Conservation (phyloP, 768 basidiomycete genomes). For the Pleurotus cornucopiae region DNA sequence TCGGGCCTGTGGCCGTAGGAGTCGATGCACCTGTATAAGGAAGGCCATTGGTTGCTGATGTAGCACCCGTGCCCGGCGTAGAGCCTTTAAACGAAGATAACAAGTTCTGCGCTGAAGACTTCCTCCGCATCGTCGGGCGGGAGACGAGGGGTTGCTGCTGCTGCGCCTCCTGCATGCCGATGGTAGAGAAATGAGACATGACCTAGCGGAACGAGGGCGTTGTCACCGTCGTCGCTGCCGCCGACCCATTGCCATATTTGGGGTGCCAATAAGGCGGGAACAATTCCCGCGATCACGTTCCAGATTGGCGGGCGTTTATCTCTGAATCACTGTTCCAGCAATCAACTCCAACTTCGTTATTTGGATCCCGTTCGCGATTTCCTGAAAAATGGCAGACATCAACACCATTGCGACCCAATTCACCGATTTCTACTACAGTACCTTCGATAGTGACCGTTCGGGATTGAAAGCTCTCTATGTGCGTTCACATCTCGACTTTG, state of each 20-base stretch:
- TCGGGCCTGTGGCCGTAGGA: conserved; percentile 35
- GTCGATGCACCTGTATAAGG: conserved; percentile 35
- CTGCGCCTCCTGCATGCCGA: not conserved
- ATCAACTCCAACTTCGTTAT: not conserved
- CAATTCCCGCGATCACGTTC: too few species aligned
- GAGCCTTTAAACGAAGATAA: conserved; percentile 67
- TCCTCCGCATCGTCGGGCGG: conserved; percentile 73
- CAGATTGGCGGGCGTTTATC: not conserved
- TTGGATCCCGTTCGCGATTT: conserved; percentile 4
- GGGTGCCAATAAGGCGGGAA: too few species aligned
- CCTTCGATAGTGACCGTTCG: conserved; percentile 65
- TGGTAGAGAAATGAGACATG: conserved; percentile 33
- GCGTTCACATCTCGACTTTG: conserved; percentile 25
- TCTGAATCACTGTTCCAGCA: not conserved
- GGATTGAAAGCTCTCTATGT: conserved; percentile 73
- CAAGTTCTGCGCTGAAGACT: conserved; percentile 82
- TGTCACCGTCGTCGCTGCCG: too few species aligned
- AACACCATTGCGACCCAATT: conserved; percentile 75
- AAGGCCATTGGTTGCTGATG: conserved; percentile 32
- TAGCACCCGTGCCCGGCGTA: conserved; percentile 23
- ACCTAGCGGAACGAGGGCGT: too few species aligned
- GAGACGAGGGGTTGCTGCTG: not conserved
- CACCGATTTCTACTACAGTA: conserved; percentile 76
- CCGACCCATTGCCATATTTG: too few species aligned
- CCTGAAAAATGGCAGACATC: conserved; percentile 62